Evolutionary conservation across 2,329 filamentous ascomycete genomes (phyloP), one percentile per base, ranked within the genome.

Genomic region (Fusarium robinianum): DNA sequence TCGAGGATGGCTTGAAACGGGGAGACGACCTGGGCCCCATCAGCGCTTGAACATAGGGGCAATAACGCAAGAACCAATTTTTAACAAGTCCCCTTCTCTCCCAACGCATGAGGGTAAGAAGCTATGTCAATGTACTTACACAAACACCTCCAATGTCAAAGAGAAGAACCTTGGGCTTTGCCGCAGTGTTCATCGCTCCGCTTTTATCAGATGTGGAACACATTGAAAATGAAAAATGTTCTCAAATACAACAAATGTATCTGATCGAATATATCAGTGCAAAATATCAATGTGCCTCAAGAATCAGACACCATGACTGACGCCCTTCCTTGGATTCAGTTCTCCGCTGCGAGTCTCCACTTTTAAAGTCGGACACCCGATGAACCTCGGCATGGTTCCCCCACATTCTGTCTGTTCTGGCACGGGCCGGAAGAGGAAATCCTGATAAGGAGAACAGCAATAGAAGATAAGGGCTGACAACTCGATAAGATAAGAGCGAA

Each of bases 61-160:
- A n/a, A n/a, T n/a, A n/a, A n/a, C n/a, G n/a, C n/a, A n/a, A n/a
- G n/a, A n/a, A n/a, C n/a, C n/a, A n/a, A n/a, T n/a, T n/a, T n/a
- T n/a, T n/a, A n/a, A n/a, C n/a, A n/a, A n/a, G n/a, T n/a, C n/a
- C n/a, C n/a, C n/a, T n/a, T n/a, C n/a, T n/a, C n/a, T n/a, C n/a
- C n/a, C n/a, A n/a, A n/a, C n/a, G n/a, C n/a, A n/a, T n/a, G n/a
- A n/a, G n/a, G n/a, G n/a, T n/a, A n/a, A n/a, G n/a, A n/a, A n/a
- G n/a, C n/a, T n/a, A n/a, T n/a, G n/a, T n/a, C n/a, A 29, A 38
- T 49, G 8, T 36, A 83, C 89, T 77, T 85, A 96, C 92, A 77
- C 90, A 95, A 58, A 99, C 94, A 51, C 94, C 94, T 25, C 94
- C 94, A 58, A 99, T 94, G 70, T 99, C 94, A 67, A 97, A 97